These are phyloP conservation scores for Perkinsus olseni DNA, from an alignment of 169 alveolate genomes.

Conservation along the genomic window DNA sequence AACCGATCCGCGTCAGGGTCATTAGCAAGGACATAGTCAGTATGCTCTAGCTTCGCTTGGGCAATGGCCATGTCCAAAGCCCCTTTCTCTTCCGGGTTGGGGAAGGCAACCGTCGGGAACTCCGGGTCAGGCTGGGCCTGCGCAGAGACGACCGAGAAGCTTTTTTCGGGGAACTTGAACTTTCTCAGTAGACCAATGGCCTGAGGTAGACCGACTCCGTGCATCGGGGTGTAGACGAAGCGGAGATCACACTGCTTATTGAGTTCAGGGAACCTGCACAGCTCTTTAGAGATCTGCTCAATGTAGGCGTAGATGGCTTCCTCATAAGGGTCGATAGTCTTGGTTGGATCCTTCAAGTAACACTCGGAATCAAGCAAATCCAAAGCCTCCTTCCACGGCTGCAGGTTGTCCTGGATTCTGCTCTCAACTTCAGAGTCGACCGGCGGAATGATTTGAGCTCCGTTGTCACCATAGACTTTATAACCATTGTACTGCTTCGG, in stretches of 20 bases:
- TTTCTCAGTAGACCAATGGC: slow-evolving; percentile 39
- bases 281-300: slow-evolving; percentile 27
- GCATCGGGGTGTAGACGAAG: slow-evolving; percentile 58
- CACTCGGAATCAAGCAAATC: slow-evolving; percentile 29
- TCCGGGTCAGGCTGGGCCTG: slow-evolving; percentile 50
- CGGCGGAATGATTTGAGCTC: slow-evolving; percentile 50
- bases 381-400: slow-evolving; percentile 32
- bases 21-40: slow-evolving; percentile 46
- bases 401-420: slow-evolving; percentile 36
- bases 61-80: slow-evolving; percentile 42
- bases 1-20: slow-evolving; percentile 64
- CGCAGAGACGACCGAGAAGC: slow-evolving; percentile 29
- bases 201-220: slow-evolving; percentile 54
- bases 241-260: slow-evolving; percentile 35
- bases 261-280: slow-evolving; percentile 28
- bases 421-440: slow-evolving; percentile 35
- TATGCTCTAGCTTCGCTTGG: slow-evolving; percentile 33
- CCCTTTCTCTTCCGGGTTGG: slow-evolving; percentile 50
- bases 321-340: slow-evolving; percentile 41
- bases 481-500: slow-evolving; percentile 55
- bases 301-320: slow-evolving; percentile 39
- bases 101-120: slow-evolving; percentile 52
- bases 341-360: slow-evolving; percentile 35
- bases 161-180: slow-evolving; percentile 37
- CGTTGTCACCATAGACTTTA: slow-evolving; percentile 50